Base-by-base conservation (phyloP, 768 basidiomycete genomes). In the Leccinellum rugosiceps region DNA sequence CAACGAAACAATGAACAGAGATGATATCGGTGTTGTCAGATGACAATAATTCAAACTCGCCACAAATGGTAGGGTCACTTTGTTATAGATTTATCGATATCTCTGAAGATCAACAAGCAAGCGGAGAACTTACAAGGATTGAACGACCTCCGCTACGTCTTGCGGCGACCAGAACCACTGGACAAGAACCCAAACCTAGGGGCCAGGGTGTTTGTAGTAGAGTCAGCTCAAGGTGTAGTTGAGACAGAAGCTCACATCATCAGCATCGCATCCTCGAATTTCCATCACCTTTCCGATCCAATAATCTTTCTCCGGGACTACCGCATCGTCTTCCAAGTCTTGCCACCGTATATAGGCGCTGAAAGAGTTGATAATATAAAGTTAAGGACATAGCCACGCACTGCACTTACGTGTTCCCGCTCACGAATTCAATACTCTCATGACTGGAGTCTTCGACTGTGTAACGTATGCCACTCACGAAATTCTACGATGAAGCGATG, bases 131-230 rank as follows among this genome's bases (percentile, higher is more conserved):
- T 55, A 84, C 83, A 84, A 83, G 2, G 80, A 78, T 30, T 79
- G 78, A 30, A 81, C 63, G 0, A 76, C 69, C 1, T 60, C 60
- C 0, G 72, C 70, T 0, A 81, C 77, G 34, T 87, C 85, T n/a
- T 69, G 50, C 0, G 76, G 74, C 1, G 78, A 75, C 68, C 82
- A 87, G 49, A 72, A 84, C 85, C 85, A 87, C 49, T 80, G 76
- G 0, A 86, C 76, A 10, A 60, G 66, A 0, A 72, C 75, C 81
- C 82, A 85, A 0, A 85, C 83, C 79, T 86, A 45, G 43, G 19
- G 15, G 41, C n/a, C 3, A 6, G 32, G 28, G 11, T n/a, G 19
- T 21, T 3, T 14, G 7, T 11, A 41, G 2, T 14, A 1, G 19
- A 11, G 5, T 53, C 6, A 43, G 41, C 13, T 1, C 45, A 21